Conservation (phyloP, 805 yeast species). For the Starmerella roubikii region DNA sequence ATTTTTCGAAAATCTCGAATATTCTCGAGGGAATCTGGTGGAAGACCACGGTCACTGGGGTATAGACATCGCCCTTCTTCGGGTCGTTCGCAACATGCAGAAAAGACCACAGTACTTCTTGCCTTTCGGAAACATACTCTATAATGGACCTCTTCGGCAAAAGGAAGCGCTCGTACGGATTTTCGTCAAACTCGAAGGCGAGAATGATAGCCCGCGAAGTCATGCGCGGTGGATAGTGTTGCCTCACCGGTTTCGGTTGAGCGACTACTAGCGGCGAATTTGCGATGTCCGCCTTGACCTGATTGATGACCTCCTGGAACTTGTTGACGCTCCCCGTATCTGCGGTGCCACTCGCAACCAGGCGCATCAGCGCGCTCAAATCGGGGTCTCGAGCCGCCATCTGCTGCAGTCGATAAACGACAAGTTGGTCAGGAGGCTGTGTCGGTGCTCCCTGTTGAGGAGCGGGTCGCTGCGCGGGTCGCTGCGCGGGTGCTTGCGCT, state of each 20-base stretch:
- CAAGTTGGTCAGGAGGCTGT: conserved; percentile 41
- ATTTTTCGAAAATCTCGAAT: conserved; percentile 49
- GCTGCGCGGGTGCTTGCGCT: background rate
- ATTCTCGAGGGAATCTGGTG: conserved; percentile 52
- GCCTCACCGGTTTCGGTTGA: conserved; percentile 4
- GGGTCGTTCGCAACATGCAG: conserved; percentile 17
- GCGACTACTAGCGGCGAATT: conserved; percentile 6
- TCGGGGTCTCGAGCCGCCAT: conserved; percentile 64
- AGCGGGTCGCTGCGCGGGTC: background rate
- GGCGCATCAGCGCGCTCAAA: conserved; percentile 60
- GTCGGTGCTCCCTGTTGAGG: background rate
- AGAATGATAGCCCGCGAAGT: conserved; percentile 31
- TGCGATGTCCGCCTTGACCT: conserved; percentile 39
- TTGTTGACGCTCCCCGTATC: conserved; percentile 53
- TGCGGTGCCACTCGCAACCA: conserved; percentile 76
- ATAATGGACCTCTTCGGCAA: conserved; percentile 66
- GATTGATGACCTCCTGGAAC: conserved; percentile 67
- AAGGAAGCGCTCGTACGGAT: conserved; percentile 55
- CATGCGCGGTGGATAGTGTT: conserved; percentile 13
- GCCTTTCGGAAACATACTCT: conserved; percentile 33
- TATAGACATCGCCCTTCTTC: conserved; percentile 22
- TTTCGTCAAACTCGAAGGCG: conserved; percentile 75
- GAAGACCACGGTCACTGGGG: conserved; percentile 55
- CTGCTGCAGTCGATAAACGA: conserved; percentile 72
- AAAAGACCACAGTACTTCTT: conserved; percentile 29